Evolutionary conservation across 345 rosid species (phyloP), one percentile per base, ranked within the genome.

Genomic region (Anacardium occidentale): DNA sequence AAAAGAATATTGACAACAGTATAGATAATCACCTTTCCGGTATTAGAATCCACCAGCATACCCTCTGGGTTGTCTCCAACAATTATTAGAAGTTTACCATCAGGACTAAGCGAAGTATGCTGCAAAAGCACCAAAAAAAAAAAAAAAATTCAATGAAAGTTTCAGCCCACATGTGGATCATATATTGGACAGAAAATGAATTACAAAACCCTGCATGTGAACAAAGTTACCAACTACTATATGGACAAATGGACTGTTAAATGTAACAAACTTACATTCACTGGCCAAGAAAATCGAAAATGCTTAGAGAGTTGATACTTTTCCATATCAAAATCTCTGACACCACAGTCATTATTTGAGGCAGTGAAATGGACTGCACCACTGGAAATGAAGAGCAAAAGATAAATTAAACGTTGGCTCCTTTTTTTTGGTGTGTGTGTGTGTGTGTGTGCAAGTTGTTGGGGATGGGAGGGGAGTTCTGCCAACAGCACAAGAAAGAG

Each of bases 301-400:
- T 86, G 81, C 77, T 87, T 86, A 70, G 83, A 57, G 60, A 81
- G 91, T 63, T 81, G 87, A 84, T 84, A 91, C 74, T 73, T 89
- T 82, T 89, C 94, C 94, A 91, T 87, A 64, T 91, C 97, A 78
- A 89, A 89, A 74, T 89, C 92, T 79, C 97, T 58, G 37, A 91
- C 88, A 74, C 92, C 94, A 69, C 84, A 89, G 68, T 91, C 97
- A 79, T 91, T 91, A 72, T 86, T 91, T 74, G 97, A 89, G 68
- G 92, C 94, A 21, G 84, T 87, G 76, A 91, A 91, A 74, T 86
- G 94, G 67, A 83, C 80, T 66, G 91, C 89, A 20, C 94, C 94
- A 13, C 97, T 91, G 73, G 52, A 13, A 66, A 73, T 47, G 61
- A 45, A 60, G 64, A 24, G n/a, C 70, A 77, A 63, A 71, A 55